Conservation (phyloP, 2,329 filamentous ascomycete species). For the Triangularia verruculosa region DNA sequence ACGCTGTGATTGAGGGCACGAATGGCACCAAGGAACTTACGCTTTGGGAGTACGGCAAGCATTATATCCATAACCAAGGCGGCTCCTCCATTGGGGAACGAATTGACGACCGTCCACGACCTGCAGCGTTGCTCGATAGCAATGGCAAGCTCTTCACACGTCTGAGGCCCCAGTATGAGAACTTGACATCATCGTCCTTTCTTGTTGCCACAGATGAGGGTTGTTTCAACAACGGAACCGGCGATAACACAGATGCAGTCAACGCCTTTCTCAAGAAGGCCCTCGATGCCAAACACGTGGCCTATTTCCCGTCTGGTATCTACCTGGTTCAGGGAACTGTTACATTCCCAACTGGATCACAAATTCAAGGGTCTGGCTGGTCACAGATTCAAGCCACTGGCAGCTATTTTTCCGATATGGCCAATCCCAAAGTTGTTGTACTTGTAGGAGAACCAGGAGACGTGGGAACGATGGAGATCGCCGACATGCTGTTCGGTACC, state of each 20-base stretch:
- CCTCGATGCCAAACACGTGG: slow-evolving; percentile 46
- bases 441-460: slow-evolving; percentile 60
- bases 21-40: slow-evolving; percentile 46
- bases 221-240: slow-evolving; percentile 65
- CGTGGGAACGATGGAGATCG: slow-evolving; percentile 64
- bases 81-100: not conserved
- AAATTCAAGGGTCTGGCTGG: slow-evolving; percentile 52
- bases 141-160: slow-evolving; percentile 30
- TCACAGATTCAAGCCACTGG: slow-evolving; percentile 54
- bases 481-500: slow-evolving; percentile 69
- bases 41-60: slow-evolving; percentile 51
- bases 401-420: slow-evolving; percentile 53
- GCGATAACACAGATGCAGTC: slow-evolving; percentile 54
- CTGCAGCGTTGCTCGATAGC: not conserved
- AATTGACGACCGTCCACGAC: not conserved
- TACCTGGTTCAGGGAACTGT: slow-evolving; percentile 58
- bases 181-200: slow-evolving; percentile 50
- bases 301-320: slow-evolving; percentile 61
- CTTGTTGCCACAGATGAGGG: slow-evolving; percentile 60
- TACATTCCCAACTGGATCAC: slow-evolving; percentile 43
- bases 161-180: slow-evolving; percentile 57
- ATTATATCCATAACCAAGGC: slow-evolving; percentile 40
- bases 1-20: slow-evolving; percentile 53
- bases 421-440: slow-evolving; percentile 61
- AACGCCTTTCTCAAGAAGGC: slow-evolving; percentile 32